A percentile compares a stretch with the other conserved stretches of the same genome.
Evolutionary conservation across 768 basidiomycete genomes (phyloP).

Genomic region (Lyophyllum decastes): DNA sequence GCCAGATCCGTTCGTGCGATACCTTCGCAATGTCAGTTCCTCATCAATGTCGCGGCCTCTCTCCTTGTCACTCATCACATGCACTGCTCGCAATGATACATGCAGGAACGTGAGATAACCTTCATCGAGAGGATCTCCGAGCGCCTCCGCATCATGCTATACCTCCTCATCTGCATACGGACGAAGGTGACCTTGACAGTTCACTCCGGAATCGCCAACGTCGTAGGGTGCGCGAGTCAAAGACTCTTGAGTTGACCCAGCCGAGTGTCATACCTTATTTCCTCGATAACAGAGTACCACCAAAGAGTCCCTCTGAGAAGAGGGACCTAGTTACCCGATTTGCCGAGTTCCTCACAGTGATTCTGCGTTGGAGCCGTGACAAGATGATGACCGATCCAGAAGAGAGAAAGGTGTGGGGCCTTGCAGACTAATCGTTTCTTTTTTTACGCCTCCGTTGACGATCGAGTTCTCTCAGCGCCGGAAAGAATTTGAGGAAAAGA

Average conservation of each 20-base stretch:
- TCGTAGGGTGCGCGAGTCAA: slow-evolving; percentile 27
- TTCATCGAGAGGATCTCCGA: background rate
- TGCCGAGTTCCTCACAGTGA: background rate
- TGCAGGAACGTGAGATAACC: background rate
- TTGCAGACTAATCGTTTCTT: background rate
- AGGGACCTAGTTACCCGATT: background rate
- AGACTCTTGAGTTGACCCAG: no score
- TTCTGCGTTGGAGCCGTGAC: background rate
- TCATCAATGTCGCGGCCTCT: background rate
- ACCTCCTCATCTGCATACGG: slow-evolving; percentile 14
- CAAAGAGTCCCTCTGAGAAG: background rate
- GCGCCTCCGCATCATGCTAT: background rate
- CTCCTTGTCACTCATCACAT: background rate
- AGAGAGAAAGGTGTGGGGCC: background rate
- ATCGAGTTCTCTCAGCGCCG: slow-evolving; percentile 12
- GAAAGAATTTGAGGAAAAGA: slow-evolving; percentile 17
- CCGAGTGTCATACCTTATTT: no score
- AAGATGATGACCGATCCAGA: background rate
- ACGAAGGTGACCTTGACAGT: slow-evolving; percentile 22
- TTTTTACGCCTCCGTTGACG: background rate
- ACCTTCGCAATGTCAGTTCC: slow-evolving; percentile 13
- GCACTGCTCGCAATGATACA: background rate
- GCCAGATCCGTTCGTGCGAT: slow-evolving; percentile 17
- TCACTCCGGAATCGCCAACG: slow-evolving; percentile 17
- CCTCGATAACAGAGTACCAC: background rate